These are phyloP conservation scores for Phytophthora hibernalis DNA, from an alignment of 352 stramenopile species.

Conservation along the genomic window DNA sequence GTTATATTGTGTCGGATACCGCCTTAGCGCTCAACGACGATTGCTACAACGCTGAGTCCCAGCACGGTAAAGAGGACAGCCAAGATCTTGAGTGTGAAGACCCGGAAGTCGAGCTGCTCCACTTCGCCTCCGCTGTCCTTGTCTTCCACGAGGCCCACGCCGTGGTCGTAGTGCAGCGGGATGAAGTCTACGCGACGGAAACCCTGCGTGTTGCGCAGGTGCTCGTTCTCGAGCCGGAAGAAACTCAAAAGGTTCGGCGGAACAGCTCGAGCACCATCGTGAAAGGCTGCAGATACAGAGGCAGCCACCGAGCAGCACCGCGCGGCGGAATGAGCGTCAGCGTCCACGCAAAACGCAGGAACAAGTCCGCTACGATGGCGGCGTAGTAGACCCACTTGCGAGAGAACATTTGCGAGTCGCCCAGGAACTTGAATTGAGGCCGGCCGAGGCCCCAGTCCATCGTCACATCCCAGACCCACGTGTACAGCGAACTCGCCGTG, in stretches of 20 bases:
- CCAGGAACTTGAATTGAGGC: slow-evolving; percentile 80
- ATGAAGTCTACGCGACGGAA: slow-evolving; percentile 88
- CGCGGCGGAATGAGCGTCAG: slow-evolving; percentile 80
- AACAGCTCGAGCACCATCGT: slow-evolving; percentile 89
- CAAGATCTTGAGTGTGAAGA: slow-evolving; percentile 64
- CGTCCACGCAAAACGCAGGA: slow-evolving; percentile 86
- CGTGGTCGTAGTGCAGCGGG: slow-evolving; percentile 83
- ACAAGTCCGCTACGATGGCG: slow-evolving; percentile 79
- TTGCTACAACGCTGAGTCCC: slow-evolving; percentile 56
- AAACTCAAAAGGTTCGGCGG: slow-evolving; percentile 89
- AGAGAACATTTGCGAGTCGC: slow-evolving; percentile 87
- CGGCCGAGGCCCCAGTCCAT: slow-evolving; percentile 90
- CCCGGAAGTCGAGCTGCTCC: slow-evolving; percentile 50
- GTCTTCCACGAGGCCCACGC: slow-evolving; percentile 58
- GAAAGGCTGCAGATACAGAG: slow-evolving; percentile 84
- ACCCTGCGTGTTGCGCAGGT: slow-evolving; percentile 86
- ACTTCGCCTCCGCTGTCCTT: slow-evolving; percentile 41
- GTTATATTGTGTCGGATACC: background rate
- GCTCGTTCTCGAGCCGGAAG: slow-evolving; percentile 88
- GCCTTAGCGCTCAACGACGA: slow-evolving; percentile 48
- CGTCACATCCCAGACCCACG: slow-evolving; percentile 86
- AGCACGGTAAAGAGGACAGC: slow-evolving; percentile 54
- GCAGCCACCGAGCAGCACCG: slow-evolving; percentile 61
- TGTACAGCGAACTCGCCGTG: slow-evolving; percentile 82
- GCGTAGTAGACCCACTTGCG: slow-evolving; percentile 84